Percentiles rank a stretch among this genome's conserved stretches.
Conservation (phyloP, 2,329 filamentous ascomycete genomes). For the Fusarium buharicum region DNA sequence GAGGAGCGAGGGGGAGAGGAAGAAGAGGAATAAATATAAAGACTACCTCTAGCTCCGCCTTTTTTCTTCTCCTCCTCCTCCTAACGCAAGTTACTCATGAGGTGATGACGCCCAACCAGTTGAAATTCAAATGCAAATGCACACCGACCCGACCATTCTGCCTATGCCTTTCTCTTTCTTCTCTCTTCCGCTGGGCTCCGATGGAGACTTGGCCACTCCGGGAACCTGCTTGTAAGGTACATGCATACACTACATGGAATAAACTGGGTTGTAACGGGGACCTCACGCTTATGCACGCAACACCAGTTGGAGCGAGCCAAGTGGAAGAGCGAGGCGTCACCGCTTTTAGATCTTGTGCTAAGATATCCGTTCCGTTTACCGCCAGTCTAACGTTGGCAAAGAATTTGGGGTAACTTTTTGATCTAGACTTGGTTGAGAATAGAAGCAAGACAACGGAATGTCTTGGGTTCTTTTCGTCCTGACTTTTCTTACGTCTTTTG, state of each 20-base stretch:
- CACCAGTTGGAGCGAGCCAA: constrained; percentile 42
- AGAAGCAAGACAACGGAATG: neutral
- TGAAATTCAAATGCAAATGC: constrained; percentile 3
- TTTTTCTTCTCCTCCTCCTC: constrained; percentile 7
- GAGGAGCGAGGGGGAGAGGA: constrained; percentile 10
- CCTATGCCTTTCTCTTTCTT: neutral
- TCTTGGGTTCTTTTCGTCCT: neutral
- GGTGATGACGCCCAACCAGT: neutral
- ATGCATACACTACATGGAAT: neutral
- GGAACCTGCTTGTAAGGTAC: constrained; percentile 6
- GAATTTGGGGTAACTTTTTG: neutral
- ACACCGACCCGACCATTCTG: constrained; percentile 29
- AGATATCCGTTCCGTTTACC: constrained; percentile 7
- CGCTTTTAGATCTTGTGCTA: constrained; percentile 35
- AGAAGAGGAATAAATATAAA: constrained; percentile 28
- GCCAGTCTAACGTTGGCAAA: constrained; percentile 5
- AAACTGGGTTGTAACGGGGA: constrained; percentile 12
- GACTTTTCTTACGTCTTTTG: neutral
- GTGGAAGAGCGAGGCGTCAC: constrained; percentile 37
- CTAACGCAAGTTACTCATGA: neutral
- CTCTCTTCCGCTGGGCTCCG: constrained; percentile 15
- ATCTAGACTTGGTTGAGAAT: neutral
- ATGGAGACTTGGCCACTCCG: constrained; percentile 18
- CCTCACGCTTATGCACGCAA: constrained; percentile 45
- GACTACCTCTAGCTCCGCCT: constrained; percentile 34